Conservation (phyloP, 1,139 yeast genomes). For the Suhomyces terraborum region DNA sequence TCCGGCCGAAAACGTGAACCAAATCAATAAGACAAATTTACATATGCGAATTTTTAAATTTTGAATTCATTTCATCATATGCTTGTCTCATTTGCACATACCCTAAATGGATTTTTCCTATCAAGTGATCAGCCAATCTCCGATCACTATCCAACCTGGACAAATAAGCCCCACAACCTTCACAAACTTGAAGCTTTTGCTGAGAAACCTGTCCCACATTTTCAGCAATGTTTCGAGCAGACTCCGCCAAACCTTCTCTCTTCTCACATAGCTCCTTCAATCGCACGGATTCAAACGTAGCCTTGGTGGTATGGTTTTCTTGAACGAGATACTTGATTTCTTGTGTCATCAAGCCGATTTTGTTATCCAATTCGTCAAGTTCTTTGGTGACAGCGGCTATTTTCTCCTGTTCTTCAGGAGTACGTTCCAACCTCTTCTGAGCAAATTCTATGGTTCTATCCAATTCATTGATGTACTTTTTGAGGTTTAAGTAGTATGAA, state of each 20-base stretch:
- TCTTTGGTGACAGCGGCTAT: constrained; percentile 65
- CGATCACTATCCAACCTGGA: constrained; percentile 87
- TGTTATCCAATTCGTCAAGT: constrained; percentile 65
- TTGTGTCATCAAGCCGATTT: constrained; percentile 66
- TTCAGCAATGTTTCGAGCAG: constrained; percentile 64
- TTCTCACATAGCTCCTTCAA: constrained; percentile 47
- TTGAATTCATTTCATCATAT: constrained; percentile 48
- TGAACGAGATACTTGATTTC: constrained; percentile 64
- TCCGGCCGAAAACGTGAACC: neutral
- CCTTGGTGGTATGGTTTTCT: constrained; percentile 53
- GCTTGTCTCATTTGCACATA: constrained; percentile 73
- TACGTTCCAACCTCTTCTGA: constrained; percentile 67
- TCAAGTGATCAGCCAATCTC: constrained; percentile 87
- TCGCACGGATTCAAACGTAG: constrained; percentile 49
- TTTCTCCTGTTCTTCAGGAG: constrained; percentile 73
- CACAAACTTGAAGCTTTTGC: constrained; percentile 89
- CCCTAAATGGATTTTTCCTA: constrained; percentile 85
- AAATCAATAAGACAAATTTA: neutral
- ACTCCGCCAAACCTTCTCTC: constrained; percentile 52
- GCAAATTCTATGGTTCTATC: constrained; percentile 68
- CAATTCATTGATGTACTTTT: constrained; percentile 62
- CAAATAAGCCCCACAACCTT: constrained; percentile 86
- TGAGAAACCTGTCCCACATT: constrained; percentile 84
- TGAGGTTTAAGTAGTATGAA: constrained; percentile 62
- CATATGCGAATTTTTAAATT: constrained; percentile 16